Base-by-base conservation (phyloP, 176 grass and related monocot species). In the Carex pumila region DNA sequence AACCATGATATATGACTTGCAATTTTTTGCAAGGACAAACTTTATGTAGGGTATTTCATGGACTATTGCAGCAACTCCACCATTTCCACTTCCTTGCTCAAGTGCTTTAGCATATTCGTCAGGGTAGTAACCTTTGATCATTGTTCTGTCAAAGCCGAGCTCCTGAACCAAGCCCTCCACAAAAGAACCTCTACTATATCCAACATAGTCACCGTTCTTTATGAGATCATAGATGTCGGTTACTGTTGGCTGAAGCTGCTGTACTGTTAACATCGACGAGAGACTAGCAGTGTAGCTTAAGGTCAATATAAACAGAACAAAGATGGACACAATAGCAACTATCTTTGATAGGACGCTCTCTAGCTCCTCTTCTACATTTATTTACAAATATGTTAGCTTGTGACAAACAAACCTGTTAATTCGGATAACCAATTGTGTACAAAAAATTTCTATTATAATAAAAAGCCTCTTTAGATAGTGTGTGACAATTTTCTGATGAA, bases 271-370 rank as follows among this genome's bases (percentile, higher is more conserved):
- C 63, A 92, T 90, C 49, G 88, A 88, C 2, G 85, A 29, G 15
- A 92, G 70, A n/a, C 50, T 90, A 36, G 91, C 91, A 5, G 88
- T 90, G 15, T 92, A 92, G 50, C 91, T 86, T 67, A 88, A 92
- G 82, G 83, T 90, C 66, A 92, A 49, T 55, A 90, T 68, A 10
- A 92, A 80, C 13, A 92, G 85, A 3, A 88, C 39, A 70, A 81
- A 67, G 1, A 86, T 10, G 81, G 82, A 86, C 59, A 83, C 30
- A 25, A 89, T 63, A 12, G 87, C 5, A 12, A 86, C 61, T 14
- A 86, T 39, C 21, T 78, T 83, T 5, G 91, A 90, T 64, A 86
- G 78, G 34, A 75, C 53, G 43, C 53, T 71, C 34, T 90, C 83
- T 8, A 90, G 29, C 39, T 61, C 81, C 56, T 88, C 71, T 14